phyloP scores from a whole-genome alignment of 2,329 filamentous ascomycete species.

The Phialocephala sp. region DNA sequence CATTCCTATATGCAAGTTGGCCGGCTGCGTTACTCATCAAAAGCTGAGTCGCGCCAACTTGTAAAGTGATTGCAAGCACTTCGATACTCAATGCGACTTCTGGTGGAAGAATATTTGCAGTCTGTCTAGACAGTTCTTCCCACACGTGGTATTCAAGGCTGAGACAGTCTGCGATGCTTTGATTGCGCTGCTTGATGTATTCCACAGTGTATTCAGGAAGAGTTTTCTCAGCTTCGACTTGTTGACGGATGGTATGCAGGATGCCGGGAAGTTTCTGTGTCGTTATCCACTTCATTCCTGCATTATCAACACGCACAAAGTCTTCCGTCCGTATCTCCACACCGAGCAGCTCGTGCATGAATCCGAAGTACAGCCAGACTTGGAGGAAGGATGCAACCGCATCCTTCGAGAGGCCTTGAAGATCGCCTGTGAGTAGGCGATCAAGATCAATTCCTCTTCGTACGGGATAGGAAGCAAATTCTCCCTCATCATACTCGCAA shows the following conservation, averaged over 20 bases:
- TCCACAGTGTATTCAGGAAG: slow-evolving; percentile 9
- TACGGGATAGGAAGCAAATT: slow-evolving; percentile 19
- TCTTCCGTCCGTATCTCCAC: slow-evolving; percentile 6
- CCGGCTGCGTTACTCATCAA: slow-evolving; percentile 3
- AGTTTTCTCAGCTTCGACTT: slow-evolving; percentile 12
- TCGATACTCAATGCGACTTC: slow-evolving; percentile 17
- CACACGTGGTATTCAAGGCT: slow-evolving; percentile 13
- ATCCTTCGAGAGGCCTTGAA: slow-evolving; percentile 10
- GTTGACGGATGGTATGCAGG: background rate
- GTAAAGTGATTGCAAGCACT: slow-evolving; percentile 22
- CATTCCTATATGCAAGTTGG: slow-evolving; percentile 9
- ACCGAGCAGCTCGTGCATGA: slow-evolving; percentile 21
- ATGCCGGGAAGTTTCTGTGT: slow-evolving; percentile 16
- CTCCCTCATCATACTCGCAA: slow-evolving; percentile 14
- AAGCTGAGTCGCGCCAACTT: slow-evolving; percentile 20
- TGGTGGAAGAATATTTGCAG: slow-evolving; percentile 9
- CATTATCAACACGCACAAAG: slow-evolving; percentile 18
- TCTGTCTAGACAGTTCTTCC: slow-evolving; percentile 10
- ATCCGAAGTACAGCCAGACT: slow-evolving; percentile 26
- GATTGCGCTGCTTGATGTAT: slow-evolving; percentile 10
- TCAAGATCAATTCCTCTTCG: slow-evolving; percentile 22
- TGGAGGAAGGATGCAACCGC: slow-evolving; percentile 21
- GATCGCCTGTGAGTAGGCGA: slow-evolving; percentile 18
- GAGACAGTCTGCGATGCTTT: slow-evolving; percentile 13
- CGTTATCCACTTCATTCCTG: slow-evolving; percentile 20